Evolutionary conservation across 2,329 filamentous ascomycete species (phyloP), one percentile per base, ranked within the genome.

Genomic region (Periglandula ipomoeae): DNA sequence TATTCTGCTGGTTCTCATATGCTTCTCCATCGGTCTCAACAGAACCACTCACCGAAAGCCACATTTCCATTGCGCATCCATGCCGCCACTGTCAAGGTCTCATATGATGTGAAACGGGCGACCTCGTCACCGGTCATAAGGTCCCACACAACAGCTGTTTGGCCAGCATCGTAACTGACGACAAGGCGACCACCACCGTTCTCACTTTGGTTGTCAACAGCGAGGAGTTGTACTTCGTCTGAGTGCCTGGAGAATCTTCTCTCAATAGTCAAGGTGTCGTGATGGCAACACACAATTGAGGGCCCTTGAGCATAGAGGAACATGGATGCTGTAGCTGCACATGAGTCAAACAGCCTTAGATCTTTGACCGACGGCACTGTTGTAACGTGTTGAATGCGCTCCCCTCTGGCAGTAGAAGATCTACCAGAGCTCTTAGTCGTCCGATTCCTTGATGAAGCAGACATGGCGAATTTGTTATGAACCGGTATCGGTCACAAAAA

Each of bases 41-140:
- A 27, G 3, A 34, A 34, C 1, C 5, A 61, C 82, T 66, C 75
- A 96, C 91, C 93, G 73, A 97, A 97, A 34, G 89, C 91, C 56
- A 98, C 84, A 69, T 95, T 95, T 48, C 93, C 93, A 69, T 96
- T 96, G 40, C 85, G 80, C 90, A 98, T 96, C 89, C 93, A 98
- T 11, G 87, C 77, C 34, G 90, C 91, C 26, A 88, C 84, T 20
- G 83, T 84, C 54, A 97, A 77, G 56, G 87, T 81, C 61, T 95
- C 89, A 61, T 95, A 96, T 0, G 90, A 93, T 22, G 85, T 84
- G 70, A 97, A 97, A n/a, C 90, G 80, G 35, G 91, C 84, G 50
- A 96, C 78, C 66, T 96, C 89, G 51, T 89, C 83, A 44, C 93
- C 93, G 0, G 89, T 94, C 70, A 94, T 82, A 52, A 96, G 75